A percentile compares a stretch with the other conserved stretches of the same genome.
Evolutionary conservation across 1,284 basidiomycete species (phyloP).

Genomic region (Pyrrhoderma noxium): DNA sequence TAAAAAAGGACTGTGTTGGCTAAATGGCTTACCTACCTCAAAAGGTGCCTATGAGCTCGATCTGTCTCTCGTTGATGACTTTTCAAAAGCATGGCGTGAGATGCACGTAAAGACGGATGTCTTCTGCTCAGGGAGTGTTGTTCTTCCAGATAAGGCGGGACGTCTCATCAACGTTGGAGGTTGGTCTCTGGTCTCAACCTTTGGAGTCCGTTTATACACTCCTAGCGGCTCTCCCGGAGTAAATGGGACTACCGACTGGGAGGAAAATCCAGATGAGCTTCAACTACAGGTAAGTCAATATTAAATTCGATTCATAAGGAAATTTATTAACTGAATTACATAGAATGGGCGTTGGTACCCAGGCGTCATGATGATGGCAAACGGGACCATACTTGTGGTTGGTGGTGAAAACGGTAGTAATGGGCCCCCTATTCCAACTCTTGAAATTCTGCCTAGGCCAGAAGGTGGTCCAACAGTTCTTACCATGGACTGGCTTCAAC

Average conservation of each 20-base stretch:
- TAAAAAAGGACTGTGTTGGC: not conserved
- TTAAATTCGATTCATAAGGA: not conserved
- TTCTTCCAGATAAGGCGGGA: conserved; percentile 64
- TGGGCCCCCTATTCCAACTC: conserved; percentile 50
- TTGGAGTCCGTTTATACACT: conserved; percentile 58
- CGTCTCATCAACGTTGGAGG: conserved; percentile 68
- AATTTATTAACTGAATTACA: not conserved
- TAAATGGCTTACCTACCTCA: not conserved
- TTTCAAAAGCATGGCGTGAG: conserved; percentile 53
- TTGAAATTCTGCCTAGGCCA: conserved; percentile 50
- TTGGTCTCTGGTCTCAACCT: conserved; percentile 56
- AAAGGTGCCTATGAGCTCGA: conserved; percentile 71
- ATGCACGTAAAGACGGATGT: conserved; percentile 71
- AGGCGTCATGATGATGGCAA: conserved; percentile 52
- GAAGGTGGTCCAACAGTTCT: conserved; percentile 35
- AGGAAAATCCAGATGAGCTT: conserved; percentile 48
- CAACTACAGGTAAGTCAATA: conserved; percentile 35
- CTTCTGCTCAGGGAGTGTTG: conserved; percentile 67
- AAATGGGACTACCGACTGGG: conserved; percentile 62
- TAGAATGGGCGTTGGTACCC: conserved; percentile 71
- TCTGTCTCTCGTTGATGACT: conserved; percentile 46
- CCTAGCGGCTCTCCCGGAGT: conserved; percentile 51
- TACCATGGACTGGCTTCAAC: conserved; percentile 40
- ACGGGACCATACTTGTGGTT: conserved; percentile 64
- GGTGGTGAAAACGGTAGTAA: conserved; percentile 71